Percentiles rank a stretch among this genome's conserved stretches.
phyloP scores from a whole-genome alignment of 148 eudicot species.

The Chenopodium quinoa region DNA sequence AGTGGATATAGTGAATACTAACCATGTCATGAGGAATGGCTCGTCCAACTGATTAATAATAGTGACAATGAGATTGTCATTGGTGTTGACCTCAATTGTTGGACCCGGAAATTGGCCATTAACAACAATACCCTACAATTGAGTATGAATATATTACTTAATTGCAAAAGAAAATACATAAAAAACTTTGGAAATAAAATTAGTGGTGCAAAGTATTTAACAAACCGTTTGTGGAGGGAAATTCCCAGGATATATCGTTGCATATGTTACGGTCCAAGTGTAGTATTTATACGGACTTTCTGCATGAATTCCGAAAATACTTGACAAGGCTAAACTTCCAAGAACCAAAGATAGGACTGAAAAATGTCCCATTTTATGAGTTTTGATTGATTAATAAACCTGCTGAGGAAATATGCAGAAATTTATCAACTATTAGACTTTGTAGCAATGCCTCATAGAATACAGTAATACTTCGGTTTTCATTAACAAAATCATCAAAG shows the following conservation, averaged over 20 bases:
- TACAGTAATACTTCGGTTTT: no score
- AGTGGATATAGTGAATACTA: constrained; percentile 21
- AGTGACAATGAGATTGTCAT: constrained; percentile 65
- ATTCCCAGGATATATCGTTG: constrained; percentile 51
- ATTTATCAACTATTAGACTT: no score
- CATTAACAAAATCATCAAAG: no score
- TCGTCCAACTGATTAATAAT: constrained; percentile 67
- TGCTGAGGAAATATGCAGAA: no score
- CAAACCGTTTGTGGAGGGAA: constrained; percentile 49
- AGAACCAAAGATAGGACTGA: constrained; percentile 29
- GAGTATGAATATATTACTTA: not conserved
- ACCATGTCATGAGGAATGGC: constrained; percentile 89
- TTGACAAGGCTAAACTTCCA: constrained; percentile 48
- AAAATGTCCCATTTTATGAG: constrained; percentile 39
- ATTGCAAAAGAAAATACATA: not conserved
- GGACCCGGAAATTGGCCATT: constrained; percentile 92
- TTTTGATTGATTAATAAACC: no score
- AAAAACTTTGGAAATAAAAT: not conserved
- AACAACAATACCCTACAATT: constrained; percentile 68
- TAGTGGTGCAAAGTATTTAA: not conserved
- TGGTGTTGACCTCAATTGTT: constrained; percentile 52
- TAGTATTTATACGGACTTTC: constrained; percentile 64
- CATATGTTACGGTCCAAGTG: constrained; percentile 59
- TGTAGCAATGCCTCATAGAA: no score
- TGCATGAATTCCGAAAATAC: constrained; percentile 43